phyloP scores from a whole-genome alignment of 2,329 filamentous ascomycete genomes.

The Lachnellula occidentalis region DNA sequence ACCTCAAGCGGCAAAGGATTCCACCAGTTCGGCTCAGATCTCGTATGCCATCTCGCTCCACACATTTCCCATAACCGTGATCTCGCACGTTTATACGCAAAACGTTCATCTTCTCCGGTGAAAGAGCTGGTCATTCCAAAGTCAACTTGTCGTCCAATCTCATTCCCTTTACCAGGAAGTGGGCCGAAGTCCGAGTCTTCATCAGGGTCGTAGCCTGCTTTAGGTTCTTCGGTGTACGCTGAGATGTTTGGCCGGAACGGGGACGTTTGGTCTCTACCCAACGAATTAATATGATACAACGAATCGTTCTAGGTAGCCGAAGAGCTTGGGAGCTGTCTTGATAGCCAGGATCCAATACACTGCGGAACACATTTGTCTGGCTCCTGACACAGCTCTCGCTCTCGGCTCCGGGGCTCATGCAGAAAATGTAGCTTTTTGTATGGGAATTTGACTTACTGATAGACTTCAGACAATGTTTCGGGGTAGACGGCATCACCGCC shows the following conservation, averaged over 20 bases:
- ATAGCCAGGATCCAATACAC: too few species aligned
- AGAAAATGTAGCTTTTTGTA: too few species aligned
- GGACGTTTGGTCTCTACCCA: slow-evolving; percentile 63
- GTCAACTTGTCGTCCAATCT: slow-evolving; percentile 42
- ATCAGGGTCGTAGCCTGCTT: slow-evolving; percentile 48
- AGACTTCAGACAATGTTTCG: slow-evolving; percentile 68
- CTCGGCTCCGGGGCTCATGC: too few species aligned
- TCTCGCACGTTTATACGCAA: slow-evolving; percentile 72
- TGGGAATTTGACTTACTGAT: too few species aligned
- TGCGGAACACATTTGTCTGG: too few species aligned
- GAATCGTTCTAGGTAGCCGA: too few species aligned
- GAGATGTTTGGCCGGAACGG: slow-evolving; percentile 78
- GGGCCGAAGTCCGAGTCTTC: slow-evolving; percentile 51
- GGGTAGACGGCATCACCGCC: slow-evolving; percentile 51
- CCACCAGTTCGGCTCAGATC: slow-evolving; percentile 60
- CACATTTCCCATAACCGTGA: slow-evolving; percentile 82
- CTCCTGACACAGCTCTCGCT: too few species aligned
- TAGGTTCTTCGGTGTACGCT: slow-evolving; percentile 47
- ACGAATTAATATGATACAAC: too few species aligned
- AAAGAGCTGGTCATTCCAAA: slow-evolving; percentile 65
- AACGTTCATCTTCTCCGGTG: slow-evolving; percentile 75
- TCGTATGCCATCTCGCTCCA: slow-evolving; percentile 63
- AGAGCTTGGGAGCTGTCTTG: too few species aligned
- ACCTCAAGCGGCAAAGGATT: slow-evolving; percentile 58
- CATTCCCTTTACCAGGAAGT: slow-evolving; percentile 29